Conservation (phyloP, 441 rosid species). For the Syzygium syzygioides region DNA sequence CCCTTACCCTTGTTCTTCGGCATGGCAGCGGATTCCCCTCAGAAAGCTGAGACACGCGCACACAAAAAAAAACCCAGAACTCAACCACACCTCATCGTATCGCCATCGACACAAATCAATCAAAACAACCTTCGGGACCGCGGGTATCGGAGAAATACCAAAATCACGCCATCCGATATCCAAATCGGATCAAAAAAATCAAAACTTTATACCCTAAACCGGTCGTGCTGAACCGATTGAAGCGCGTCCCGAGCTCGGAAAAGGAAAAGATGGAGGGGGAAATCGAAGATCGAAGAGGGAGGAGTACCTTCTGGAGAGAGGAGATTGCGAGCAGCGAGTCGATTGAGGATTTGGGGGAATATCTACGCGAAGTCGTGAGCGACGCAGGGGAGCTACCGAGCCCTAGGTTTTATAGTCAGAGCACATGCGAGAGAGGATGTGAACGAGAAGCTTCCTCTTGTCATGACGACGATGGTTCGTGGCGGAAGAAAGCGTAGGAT, state of each 20-base stretch:
- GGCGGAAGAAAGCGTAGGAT: background rate
- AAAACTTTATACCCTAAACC: background rate
- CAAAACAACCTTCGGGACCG: background rate
- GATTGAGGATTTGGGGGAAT: background rate
- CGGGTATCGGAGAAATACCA: background rate
- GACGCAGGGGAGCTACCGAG: rapidly evolving
- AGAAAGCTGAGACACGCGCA: background rate
- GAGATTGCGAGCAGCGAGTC: background rate
- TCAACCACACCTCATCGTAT: background rate
- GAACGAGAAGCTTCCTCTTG: background rate
- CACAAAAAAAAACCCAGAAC: background rate
- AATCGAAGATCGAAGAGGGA: background rate
- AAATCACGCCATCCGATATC: background rate
- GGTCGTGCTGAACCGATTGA: background rate
- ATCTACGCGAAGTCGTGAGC: background rate
- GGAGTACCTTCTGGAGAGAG: background rate
- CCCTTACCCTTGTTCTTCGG: slow-evolving; percentile 20
- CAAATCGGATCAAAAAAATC: background rate
- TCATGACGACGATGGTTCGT: background rate
- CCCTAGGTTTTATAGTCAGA: background rate
- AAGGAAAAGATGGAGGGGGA: background rate
- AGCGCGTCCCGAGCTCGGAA: background rate
- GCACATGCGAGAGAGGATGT: background rate
- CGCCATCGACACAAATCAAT: background rate
- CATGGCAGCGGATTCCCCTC: background rate